phyloP scores from a whole-genome alignment of 169 alveolate genomes.

The Ichthyophthirius multifiliis region DNA sequence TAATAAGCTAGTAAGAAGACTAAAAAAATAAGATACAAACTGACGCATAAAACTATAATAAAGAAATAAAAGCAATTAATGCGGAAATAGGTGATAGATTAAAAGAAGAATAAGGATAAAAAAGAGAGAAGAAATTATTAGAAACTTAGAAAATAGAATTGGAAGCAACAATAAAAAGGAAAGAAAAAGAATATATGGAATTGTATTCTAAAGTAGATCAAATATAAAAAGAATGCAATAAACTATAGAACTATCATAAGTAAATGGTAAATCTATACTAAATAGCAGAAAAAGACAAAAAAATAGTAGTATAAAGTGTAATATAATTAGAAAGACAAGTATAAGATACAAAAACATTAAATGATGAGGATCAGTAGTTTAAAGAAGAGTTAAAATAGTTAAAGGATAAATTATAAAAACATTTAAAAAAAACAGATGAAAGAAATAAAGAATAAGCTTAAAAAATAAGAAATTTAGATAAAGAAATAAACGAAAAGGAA shows the following conservation, averaged over 20 bases:
- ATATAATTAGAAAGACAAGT: slow-evolving; percentile 37
- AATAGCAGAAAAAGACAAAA: background rate
- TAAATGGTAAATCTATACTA: no score
- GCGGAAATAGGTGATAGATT: no score
- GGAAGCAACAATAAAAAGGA: slow-evolving; percentile 18
- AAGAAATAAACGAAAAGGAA: slow-evolving; percentile 49
- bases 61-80: no score
- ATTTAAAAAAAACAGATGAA: slow-evolving; percentile 21
- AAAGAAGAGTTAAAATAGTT: slow-evolving; percentile 22
- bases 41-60: slow-evolving; percentile 15
- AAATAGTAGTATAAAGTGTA: slow-evolving; percentile 25
- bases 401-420: slow-evolving; percentile 16
- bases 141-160: slow-evolving; percentile 18
- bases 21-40: no score
- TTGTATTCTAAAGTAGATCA: background rate
- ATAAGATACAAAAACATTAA: slow-evolving; percentile 25
- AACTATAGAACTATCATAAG: no score
- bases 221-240: slow-evolving; percentile 1
- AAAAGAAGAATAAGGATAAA: slow-evolving; percentile 19
- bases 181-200: background rate
- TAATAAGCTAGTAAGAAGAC: no score
- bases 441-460: slow-evolving; percentile 15
- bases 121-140: slow-evolving; percentile 41
- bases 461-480: slow-evolving; percentile 33
- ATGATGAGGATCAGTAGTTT: slow-evolving; percentile 31